phyloP scores from a whole-genome alignment of 2,329 filamentous ascomycete genomes.

The Furcasterigmium furcatum region DNA sequence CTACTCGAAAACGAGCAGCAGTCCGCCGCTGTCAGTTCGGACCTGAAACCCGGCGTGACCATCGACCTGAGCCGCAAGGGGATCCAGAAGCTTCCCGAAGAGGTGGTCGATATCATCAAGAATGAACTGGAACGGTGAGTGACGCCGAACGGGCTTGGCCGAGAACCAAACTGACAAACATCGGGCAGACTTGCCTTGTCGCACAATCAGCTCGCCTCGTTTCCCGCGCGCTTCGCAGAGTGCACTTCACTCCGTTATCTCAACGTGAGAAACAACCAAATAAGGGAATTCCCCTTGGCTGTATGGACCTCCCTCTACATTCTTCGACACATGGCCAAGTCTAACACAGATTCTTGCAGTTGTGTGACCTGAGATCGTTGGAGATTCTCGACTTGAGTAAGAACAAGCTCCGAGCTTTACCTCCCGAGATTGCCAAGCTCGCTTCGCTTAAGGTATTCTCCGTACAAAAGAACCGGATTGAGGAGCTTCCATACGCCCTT shows the following conservation, averaged over 20 bases:
- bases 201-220: conserved; percentile 71
- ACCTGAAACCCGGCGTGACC: conserved; percentile 68
- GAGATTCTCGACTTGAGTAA: conserved; percentile 91
- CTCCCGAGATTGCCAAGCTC: conserved; percentile 75
- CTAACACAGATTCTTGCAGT: conserved; percentile 41
- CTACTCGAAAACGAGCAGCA: conserved; percentile 64
- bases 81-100: conserved; percentile 68
- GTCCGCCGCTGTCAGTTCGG: conserved; percentile 56
- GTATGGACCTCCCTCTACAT: conserved; percentile 29
- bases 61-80: conserved; percentile 75
- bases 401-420: conserved; percentile 77
- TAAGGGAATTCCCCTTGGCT: conserved; percentile 58
- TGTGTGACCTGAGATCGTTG: conserved; percentile 80
- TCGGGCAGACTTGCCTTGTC: conserved; percentile 67
- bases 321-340: too few relatives aligned
- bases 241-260: conserved; percentile 77
- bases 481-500: conserved; percentile 77
- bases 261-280: conserved; percentile 74
- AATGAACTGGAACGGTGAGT: conserved; percentile 68
- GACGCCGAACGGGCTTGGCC: too few relatives aligned
- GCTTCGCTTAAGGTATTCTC: conserved; percentile 86
- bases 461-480: conserved; percentile 81
- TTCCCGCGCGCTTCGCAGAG: conserved; percentile 70
- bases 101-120: conserved; percentile 73
- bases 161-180: background rate